Evolutionary conservation across 306 rosid species (phyloP).

Genomic region (Malus fusca): DNA sequence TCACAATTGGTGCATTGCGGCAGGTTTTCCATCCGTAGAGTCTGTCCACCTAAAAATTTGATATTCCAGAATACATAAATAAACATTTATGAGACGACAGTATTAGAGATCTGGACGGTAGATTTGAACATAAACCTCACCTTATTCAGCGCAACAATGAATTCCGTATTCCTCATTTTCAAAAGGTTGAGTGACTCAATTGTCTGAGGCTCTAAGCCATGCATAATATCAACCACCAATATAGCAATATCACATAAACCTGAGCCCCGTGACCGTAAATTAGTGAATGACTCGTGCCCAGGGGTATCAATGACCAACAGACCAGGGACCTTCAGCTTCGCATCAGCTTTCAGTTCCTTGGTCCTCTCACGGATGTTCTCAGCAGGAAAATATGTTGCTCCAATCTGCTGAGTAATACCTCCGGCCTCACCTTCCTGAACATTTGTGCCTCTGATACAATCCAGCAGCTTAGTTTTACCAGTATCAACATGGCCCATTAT

Average conservation of each 20-base stretch:
- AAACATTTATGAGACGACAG: background rate
- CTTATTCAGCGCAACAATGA: slow-evolving; percentile 89
- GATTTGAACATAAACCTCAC: slow-evolving; percentile 23
- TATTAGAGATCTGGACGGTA: background rate
- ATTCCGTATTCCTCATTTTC: slow-evolving; percentile 92
- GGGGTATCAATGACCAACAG: slow-evolving; percentile 93
- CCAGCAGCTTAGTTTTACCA: slow-evolving; percentile 92
- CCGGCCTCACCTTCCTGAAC: slow-evolving; percentile 99
- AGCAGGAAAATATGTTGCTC: slow-evolving; percentile 94
- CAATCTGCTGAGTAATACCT: slow-evolving; percentile 97
- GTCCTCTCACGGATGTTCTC: slow-evolving; percentile 92
- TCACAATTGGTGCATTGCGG: slow-evolving; percentile 72
- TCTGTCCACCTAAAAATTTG: slow-evolving; percentile 63
- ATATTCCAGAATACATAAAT: slow-evolving; percentile 6
- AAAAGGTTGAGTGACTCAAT: slow-evolving; percentile 86
- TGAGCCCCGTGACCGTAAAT: slow-evolving; percentile 89
- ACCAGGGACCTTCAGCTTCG: slow-evolving; percentile 85
- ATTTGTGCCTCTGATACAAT: slow-evolving; percentile 88
- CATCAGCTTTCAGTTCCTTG: slow-evolving; percentile 91
- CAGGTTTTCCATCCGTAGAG: slow-evolving; percentile 85
- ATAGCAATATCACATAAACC: slow-evolving; percentile 94
- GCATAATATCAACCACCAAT: slow-evolving; percentile 97
- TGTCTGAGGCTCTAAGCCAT: slow-evolving; percentile 93
- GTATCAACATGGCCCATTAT: slow-evolving; percentile 99
- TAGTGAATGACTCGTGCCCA: slow-evolving; percentile 88